Percentiles rank a stretch among this genome's conserved stretches.
phyloP scores from a whole-genome alignment of 345 rosid genomes.

The Acer saccharum region DNA sequence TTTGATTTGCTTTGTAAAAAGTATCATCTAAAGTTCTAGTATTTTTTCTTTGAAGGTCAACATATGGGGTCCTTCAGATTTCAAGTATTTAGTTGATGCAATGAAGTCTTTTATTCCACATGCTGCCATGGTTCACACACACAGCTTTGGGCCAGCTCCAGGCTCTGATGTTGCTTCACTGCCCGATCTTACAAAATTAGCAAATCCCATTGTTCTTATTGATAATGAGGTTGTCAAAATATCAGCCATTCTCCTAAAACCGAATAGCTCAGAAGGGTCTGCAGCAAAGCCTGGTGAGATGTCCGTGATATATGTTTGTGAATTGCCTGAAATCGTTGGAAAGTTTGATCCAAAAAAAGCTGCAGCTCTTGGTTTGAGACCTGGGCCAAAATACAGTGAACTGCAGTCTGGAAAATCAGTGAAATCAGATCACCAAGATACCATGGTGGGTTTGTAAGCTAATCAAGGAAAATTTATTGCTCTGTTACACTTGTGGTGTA shows the following conservation, averaged over 20 bases:
- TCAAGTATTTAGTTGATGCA: slow-evolving; percentile 79
- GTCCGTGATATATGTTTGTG: slow-evolving; percentile 87
- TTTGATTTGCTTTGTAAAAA: background rate
- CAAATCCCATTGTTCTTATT: slow-evolving; percentile 62
- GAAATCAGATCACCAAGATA: slow-evolving; percentile 64
- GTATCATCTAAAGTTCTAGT: slow-evolving; percentile 13
- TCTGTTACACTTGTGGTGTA: slow-evolving; percentile 5
- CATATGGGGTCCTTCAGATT: slow-evolving; percentile 98
- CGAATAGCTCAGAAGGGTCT: slow-evolving; percentile 38
- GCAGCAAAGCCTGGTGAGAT: slow-evolving; percentile 63
- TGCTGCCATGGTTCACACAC: slow-evolving; percentile 95
- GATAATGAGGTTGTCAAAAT: slow-evolving; percentile 83
- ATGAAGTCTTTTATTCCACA: slow-evolving; percentile 94
- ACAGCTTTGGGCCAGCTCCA: slow-evolving; percentile 63
- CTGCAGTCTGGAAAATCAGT: slow-evolving; percentile 87
- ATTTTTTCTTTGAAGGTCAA: slow-evolving; percentile 61
- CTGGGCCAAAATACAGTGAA: slow-evolving; percentile 80
- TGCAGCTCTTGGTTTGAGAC: slow-evolving; percentile 71
- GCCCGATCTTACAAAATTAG: slow-evolving; percentile 36
- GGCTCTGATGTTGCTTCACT: slow-evolving; percentile 39
- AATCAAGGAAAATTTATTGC: slow-evolving; percentile 5
- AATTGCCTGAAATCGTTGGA: slow-evolving; percentile 83
- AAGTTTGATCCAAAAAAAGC: slow-evolving; percentile 83
- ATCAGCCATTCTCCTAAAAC: slow-evolving; percentile 67
- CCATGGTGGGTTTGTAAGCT: slow-evolving; percentile 55